Evolutionary conservation across 768 basidiomycete species (phyloP), one percentile per base, ranked within the genome.

Genomic region (Hysterangium stoloniferum): DNA sequence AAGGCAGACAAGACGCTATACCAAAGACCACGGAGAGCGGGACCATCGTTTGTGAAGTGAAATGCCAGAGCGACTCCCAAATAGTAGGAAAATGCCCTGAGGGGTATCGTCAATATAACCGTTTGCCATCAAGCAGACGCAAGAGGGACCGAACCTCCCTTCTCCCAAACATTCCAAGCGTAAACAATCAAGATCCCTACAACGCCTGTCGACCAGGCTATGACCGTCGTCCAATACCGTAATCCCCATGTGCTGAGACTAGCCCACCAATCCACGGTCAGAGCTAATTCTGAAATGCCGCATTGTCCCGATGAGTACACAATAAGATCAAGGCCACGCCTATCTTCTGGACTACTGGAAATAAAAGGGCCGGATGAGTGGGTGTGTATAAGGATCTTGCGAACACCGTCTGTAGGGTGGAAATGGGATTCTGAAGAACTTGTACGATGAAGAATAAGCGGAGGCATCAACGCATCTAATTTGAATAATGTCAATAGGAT

Each of bases 191-290:
- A 58, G 13, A 86, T 56, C 4, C 76, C 70, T 1, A 80, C 76
- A n/a, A 89, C 65, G 4, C 86, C 90, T 2, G 84, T 68, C 2
- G 80, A 72, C 85, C 93, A 96, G 24, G 76, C 75, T 3, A 82
- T 69, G 0, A 87, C 58, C 2, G 82, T 80, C 28, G 79, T 82
- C 41, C 84, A 76, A 66, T 90, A 97, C 20, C 95, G 73, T 15
- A 80, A 68, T 1, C 81, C 79, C 63, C 79, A 74, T 32, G 85
- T 73, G 2, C 87, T 88, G 5, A 89, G 52, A 1, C 84, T 88
- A 8, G 76, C 71, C 63, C 71, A 69, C 79, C 82, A 80, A 61
- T 93, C 87, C 6, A 95, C 60, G 12, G 66, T 65, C n/a, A 95
- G 60, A 2, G 62, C 57, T 3, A 93, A 56, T 13, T 45, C 61